Evolutionary conservation across 2,329 filamentous ascomycete genomes (phyloP), one percentile per base, ranked within the genome.

Genomic region (Blastomyces emzantsi): DNA sequence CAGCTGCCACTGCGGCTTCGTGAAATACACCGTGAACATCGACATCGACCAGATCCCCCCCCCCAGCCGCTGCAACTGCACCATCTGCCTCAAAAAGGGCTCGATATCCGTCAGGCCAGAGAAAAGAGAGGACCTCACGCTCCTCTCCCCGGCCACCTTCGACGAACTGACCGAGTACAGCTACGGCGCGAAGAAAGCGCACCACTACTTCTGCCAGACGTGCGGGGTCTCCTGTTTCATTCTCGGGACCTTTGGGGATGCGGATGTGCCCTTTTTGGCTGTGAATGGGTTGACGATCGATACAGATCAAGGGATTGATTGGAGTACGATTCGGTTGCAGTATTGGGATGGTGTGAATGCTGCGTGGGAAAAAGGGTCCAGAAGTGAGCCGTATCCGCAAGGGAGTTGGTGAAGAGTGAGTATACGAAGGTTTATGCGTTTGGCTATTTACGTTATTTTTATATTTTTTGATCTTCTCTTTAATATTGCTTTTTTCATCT

Each of bases 1-100:
- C 57, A 54, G 65, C 64, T 66, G 65, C 57, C 65, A 66, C 64
- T 66, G 65, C 52, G 64, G 64, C 47, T 61, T 61, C 56, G 47
- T 65, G 30, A 64, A 60, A 36, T 66, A 66, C 61, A 49, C 64
- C 33, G 62, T 63, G 66, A 56, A 69, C 62, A 13, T 67, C 63
- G 55, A 71, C 62, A 39, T 41, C 58, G 2, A 64, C 68, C 43
- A 69, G 62, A 28, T 56, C 43, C 2, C n/a, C 13, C 25, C 57
- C 43, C 3, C 33, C 36, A 45, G 39, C 25, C 60, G 62, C 41
- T 66, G 65, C 64, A 66, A 66, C 57, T 66, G 65, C 63, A 60
- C 25, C 49, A 66, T 66, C 60, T 66, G 65, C 64, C 51, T 64
- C 60, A 66, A 65, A n/a, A 65, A 65, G 49, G 64, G 64, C 41